These are phyloP conservation scores for Pythium insidiosum DNA, from an alignment of 352 stramenopile species.

Conservation along the genomic window DNA sequence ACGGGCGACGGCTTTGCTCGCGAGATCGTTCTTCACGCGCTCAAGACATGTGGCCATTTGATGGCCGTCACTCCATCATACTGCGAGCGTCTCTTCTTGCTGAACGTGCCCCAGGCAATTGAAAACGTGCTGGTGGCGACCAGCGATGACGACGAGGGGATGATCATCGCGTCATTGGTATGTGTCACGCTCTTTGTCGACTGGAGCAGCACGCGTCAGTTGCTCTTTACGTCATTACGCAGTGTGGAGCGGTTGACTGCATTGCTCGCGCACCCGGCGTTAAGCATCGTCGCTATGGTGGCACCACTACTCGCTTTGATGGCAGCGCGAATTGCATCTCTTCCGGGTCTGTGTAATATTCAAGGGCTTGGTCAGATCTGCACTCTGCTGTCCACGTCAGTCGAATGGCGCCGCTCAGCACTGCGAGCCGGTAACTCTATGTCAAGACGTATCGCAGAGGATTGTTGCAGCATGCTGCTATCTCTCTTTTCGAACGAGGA, in stretches of 20 bases:
- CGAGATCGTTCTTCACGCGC: slow-evolving; percentile 22
- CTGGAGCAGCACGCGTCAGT: slow-evolving; percentile 8
- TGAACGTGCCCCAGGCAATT: slow-evolving; percentile 25
- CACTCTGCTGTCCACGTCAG: no score
- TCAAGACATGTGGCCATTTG: slow-evolving; percentile 33
- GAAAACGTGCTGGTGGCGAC: slow-evolving; percentile 39
- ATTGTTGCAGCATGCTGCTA: slow-evolving; percentile 39
- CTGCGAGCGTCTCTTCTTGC: slow-evolving; percentile 25
- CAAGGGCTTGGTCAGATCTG: slow-evolving; percentile 24
- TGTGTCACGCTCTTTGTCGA: slow-evolving; percentile 23
- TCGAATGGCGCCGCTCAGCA: slow-evolving; percentile 12
- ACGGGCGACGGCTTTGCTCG: neutral
- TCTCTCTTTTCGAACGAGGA: slow-evolving; percentile 36
- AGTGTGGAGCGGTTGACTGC: slow-evolving; percentile 16
- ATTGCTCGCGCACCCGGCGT: slow-evolving; percentile 7
- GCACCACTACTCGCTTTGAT: slow-evolving; percentile 45
- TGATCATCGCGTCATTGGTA: slow-evolving; percentile 27
- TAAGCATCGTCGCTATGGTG: slow-evolving; percentile 26
- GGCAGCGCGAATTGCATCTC: slow-evolving; percentile 26
- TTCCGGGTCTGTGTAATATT: slow-evolving; percentile 40
- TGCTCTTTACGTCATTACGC: slow-evolving; percentile 20
- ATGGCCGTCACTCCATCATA: slow-evolving; percentile 30
- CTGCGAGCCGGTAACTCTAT: slow-evolving; percentile 9
- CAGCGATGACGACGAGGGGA: slow-evolving; percentile 30
- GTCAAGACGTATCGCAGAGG: slow-evolving; percentile 25